These are phyloP conservation scores for Huntiella abstrusa DNA, from an alignment of 2,329 filamentous ascomycete genomes.

Conservation along the genomic window DNA sequence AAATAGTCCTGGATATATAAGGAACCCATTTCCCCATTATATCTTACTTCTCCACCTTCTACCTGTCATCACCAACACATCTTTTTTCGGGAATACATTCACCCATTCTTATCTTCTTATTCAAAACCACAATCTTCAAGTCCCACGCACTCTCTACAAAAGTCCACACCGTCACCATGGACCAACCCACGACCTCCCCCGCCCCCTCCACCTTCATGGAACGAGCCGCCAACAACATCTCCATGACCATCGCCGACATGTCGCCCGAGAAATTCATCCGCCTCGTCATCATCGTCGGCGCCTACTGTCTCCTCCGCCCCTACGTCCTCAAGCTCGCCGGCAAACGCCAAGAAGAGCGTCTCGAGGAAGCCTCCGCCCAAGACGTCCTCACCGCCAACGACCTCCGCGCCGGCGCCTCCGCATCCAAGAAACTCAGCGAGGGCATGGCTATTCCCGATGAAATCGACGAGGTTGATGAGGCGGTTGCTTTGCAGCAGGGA, in stretches of 20 bases:
- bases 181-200: constrained; percentile 1
- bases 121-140: too few relatives aligned
- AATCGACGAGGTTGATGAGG: constrained; percentile 17
- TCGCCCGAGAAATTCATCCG: constrained; percentile 41
- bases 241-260: constrained; percentile 30
- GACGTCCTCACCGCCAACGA: constrained; percentile 45
- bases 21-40: too few relatives aligned
- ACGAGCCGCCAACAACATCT: constrained; percentile 25
- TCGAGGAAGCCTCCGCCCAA: constrained; percentile 39
- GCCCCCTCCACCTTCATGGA: constrained; percentile 7
- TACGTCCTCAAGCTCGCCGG: constrained; percentile 52
- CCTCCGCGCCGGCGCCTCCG: constrained; percentile 27
- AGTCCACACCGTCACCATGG: constrained; percentile 3
- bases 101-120: not conserved
- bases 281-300: constrained; percentile 50
- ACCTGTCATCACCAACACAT: too few relatives aligned
- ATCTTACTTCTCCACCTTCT: too few relatives aligned
- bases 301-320: constrained; percentile 54
- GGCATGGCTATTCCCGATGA: constrained; percentile 35
- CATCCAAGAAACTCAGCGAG: constrained; percentile 17
- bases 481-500: constrained; percentile 3
- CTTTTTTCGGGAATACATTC: too few relatives aligned
- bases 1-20: too few relatives aligned
- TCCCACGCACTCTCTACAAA: not conserved
- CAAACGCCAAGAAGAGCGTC: constrained; percentile 42